Conservation (phyloP, 345 rosid species). For the Eucalyptus melliodora region DNA sequence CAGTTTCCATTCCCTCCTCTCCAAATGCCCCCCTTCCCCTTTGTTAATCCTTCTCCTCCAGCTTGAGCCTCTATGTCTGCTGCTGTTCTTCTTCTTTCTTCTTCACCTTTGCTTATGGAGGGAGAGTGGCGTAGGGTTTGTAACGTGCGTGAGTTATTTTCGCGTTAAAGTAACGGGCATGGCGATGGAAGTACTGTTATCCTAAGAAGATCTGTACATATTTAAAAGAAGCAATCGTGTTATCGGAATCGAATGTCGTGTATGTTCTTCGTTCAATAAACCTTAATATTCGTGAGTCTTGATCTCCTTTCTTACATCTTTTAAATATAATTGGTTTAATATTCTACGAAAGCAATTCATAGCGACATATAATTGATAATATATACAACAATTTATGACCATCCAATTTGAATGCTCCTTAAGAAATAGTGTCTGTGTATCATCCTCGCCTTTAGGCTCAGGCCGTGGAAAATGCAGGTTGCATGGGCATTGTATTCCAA, state of each 20-base stretch:
- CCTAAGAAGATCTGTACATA: not conserved
- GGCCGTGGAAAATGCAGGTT: not conserved
- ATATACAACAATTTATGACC: not conserved
- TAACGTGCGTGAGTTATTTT: not conserved
- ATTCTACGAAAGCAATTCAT: not conserved
- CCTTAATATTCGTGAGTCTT: not conserved
- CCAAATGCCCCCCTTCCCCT: not conserved
- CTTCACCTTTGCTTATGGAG: not conserved
- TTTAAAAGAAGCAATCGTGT: not conserved
- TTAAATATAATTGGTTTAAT: not conserved
- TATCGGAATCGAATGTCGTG: not conserved
- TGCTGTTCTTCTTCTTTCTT: not conserved
- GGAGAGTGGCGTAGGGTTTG: not conserved
- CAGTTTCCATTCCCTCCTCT: not conserved
- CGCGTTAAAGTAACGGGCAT: not conserved
- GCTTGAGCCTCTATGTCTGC: not conserved
- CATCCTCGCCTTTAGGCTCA: not conserved
- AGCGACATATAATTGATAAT: not conserved
- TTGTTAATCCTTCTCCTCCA: not conserved
- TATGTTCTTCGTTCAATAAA: not conserved
- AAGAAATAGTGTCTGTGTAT: not conserved
- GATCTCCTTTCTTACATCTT: not conserved
- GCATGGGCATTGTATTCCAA: not conserved
- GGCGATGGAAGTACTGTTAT: not conserved
- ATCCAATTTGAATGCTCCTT: not conserved